Evolutionary conservation across 345 rosid genomes (phyloP).

Genomic region (Boechera stricta): DNA sequence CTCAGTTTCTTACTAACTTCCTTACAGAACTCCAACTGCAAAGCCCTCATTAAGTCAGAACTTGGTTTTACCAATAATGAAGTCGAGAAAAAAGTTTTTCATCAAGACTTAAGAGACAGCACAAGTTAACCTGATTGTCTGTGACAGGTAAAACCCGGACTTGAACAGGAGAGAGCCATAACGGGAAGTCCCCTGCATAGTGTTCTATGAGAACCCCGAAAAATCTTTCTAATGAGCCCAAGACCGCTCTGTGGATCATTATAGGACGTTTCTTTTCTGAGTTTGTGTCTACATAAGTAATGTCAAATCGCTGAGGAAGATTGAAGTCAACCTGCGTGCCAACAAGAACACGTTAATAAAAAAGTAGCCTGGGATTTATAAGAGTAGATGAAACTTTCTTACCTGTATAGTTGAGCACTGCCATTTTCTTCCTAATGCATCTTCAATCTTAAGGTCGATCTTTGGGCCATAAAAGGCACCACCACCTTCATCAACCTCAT

Average conservation of each 20-base stretch:
- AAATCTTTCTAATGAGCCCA: conserved; percentile 89
- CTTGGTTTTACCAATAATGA: neutral
- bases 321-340: conserved; percentile 85
- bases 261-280: conserved; percentile 84
- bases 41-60: conserved; percentile 15
- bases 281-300: conserved; percentile 82
- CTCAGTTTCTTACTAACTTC: conserved; percentile 63
- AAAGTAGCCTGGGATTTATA: neutral
- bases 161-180: conserved; percentile 95
- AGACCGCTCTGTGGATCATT: conserved; percentile 97
- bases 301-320: conserved; percentile 85
- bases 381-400: conserved; percentile 20
- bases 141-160: conserved; percentile 91
- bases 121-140: conserved; percentile 71
- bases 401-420: conserved; percentile 98
- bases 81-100: neutral
- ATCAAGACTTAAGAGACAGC: conserved; percentile 7
- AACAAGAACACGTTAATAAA: conserved; percentile 22
- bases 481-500: conserved; percentile 94
- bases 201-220: conserved; percentile 96
- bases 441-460: conserved; percentile 94
- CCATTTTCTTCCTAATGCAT: conserved; percentile 98
- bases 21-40: conserved; percentile 73
- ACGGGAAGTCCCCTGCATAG: conserved; percentile 95
- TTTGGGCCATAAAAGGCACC: conserved; percentile 99